Conservation (phyloP, 257 asterid genomes). For the Eucommia ulmoides region DNA sequence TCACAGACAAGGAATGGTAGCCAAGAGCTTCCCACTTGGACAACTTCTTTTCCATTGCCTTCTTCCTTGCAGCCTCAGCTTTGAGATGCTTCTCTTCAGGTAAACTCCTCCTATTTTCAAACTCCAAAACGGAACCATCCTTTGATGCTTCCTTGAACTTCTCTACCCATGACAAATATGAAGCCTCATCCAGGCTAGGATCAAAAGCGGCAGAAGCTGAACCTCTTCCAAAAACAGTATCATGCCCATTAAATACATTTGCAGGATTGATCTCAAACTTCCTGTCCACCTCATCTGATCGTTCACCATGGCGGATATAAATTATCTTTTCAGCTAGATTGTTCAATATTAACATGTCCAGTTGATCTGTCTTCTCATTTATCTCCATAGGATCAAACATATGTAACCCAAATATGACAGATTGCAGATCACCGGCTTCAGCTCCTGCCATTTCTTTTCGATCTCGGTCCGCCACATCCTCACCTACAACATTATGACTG, state of each 20-base stretch:
- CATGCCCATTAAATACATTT: constrained; percentile 27
- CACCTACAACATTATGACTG: constrained; percentile 79
- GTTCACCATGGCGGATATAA: constrained; percentile 36
- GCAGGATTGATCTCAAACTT: constrained; percentile 51
- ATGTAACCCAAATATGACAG: constrained; percentile 69
- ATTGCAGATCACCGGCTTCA: constrained; percentile 67
- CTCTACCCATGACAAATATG: constrained; percentile 74
- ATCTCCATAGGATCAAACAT: constrained; percentile 56
- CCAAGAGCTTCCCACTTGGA: constrained; percentile 86
- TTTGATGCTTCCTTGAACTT: constrained; percentile 60
- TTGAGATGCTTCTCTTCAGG: constrained; percentile 46
- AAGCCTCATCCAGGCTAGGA: constrained; percentile 70
- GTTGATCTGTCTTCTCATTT: constrained; percentile 32
- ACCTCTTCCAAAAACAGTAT: constrained; percentile 25
- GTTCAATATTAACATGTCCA: constrained; percentile 28
- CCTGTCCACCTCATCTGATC: constrained; percentile 27
- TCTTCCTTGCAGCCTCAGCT: constrained; percentile 61
- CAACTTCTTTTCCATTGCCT: constrained; percentile 60
- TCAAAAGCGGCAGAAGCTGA: constrained; percentile 31
- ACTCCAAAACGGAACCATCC: constrained; percentile 20
- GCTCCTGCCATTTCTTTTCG: constrained; percentile 38
- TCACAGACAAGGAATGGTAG: constrained; percentile 56
- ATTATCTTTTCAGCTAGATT: constrained; percentile 54
- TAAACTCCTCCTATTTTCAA: constrained; percentile 30
- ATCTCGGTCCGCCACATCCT: constrained; percentile 33